Base-by-base conservation (phyloP, 495 filamentous ascomycete genomes). In the Tuber calosporum region DNA sequence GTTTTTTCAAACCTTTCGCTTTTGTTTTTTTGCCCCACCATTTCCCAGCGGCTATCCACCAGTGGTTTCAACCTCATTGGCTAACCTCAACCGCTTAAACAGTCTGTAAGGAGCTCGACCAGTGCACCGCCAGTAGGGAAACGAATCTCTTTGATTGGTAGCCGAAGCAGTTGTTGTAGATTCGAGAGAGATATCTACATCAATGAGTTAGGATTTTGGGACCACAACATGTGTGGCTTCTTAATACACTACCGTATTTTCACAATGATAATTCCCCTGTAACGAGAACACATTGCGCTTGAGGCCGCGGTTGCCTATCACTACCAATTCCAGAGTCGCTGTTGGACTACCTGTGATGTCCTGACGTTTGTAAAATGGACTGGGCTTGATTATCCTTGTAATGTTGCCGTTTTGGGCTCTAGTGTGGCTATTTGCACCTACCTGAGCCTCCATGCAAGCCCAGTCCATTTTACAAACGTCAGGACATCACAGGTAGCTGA, bases 41-140 rank as follows among this genome's bases (percentile, higher is more conserved):
- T 30, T 13, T 30, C n/a, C 53, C 30, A 62, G 53, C 53, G 53
- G 53, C 53, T 62, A 34, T 26, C 0, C 53, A 15, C 13, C 53
- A 58, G 45, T 34, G n/a, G n/a, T 36, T 37, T 30, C 58, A 6
- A 66, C n/a, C 70, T 30, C 43, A 68, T 30, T 40, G 40, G 34
- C 43, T 72, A 20, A 36, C 36, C 39, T 53, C 45, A 34, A n/a
- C 38, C 22, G n/a, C 43, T 34, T 62, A 36, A 67, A 37, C 43
- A 73, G 58, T 42, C 69, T 77, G 76, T 37, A 73, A 77, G 67
- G 76, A 73, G 66, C 70, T 77, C 30, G 73, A 67, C 73, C 68
- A 58, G 38, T 69, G 58, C 70, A 71, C 38, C 68, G 70, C 68
- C 68, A 69, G 30, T 34, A 6, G 26, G 53, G 53, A 62, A 34